Evolutionary conservation across 2,329 filamentous ascomycete species (phyloP), one percentile per base, ranked within the genome.

Genomic region (Alternaria sp.): DNA sequence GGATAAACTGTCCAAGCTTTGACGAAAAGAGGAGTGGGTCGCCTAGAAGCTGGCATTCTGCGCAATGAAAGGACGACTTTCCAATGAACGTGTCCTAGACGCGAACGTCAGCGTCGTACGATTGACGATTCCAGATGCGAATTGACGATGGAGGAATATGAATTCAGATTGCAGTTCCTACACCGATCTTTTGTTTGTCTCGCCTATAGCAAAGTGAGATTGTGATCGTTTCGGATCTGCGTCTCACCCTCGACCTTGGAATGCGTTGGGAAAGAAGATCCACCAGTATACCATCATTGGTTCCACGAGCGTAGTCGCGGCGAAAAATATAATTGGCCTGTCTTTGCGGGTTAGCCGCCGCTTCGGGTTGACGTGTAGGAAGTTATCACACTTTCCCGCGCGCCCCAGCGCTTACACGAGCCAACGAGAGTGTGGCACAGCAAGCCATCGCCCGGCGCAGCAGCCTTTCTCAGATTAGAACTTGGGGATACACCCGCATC

Each of bases 391-490:
- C n/a, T 39, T 53, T 34, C 39, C 54, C 28, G 36, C 31, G 46
- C 54, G 44, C 58, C 54, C 23, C 44, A 46, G 58, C 58, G 58
- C 54, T 57, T 60, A 44, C 17, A 50, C 28, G 7, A 34, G 23
- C 58, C 54, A 60, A 60, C 36, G 29, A 45, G 34, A 45, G 28
- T 5, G 17, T n/a, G 11, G 42, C 24, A 53, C 28, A 31, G 39
- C 23, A 52, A 48, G 54, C 49, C 54, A 40, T 10, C 7, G 8
- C 24, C 31, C 23, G 37, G 36, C 45, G 31, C 42, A 37, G 33
- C 36, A 42, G 5, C 50, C 37, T 34, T 52, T 40, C n/a, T 45
- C 11, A 50, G 36, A 17, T 48, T 54, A 42, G 17, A 24, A 52
- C 10, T 8, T 42, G 41, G 17, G 21, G n/a, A 45, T 17, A 37